Percentiles rank a stretch among this genome's conserved stretches.
phyloP scores from a whole-genome alignment of 1,139 yeast species.

The Candida dubliniensis region DNA sequence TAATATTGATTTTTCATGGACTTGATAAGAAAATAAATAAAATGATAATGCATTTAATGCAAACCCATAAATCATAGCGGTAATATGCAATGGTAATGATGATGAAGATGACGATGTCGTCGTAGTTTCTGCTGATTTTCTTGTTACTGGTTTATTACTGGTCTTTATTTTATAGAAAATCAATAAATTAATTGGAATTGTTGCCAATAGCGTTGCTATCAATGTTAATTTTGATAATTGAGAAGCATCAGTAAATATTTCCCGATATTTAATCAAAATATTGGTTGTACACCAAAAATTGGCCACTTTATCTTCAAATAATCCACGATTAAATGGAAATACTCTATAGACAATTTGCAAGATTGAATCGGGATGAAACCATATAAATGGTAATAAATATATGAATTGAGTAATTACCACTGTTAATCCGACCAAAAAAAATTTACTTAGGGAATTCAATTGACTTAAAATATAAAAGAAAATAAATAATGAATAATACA shows the following conservation, averaged over 20 bases:
- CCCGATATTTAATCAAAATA: conserved; percentile 67
- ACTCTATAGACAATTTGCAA: conserved; percentile 59
- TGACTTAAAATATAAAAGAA: conserved; percentile 64
- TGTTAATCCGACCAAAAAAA: conserved; percentile 60
- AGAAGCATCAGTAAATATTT: conserved; percentile 45
- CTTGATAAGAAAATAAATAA: conserved; percentile 89
- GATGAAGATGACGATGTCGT: too few relatives aligned
- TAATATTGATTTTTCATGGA: conserved; percentile 88
- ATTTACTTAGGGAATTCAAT: conserved; percentile 39
- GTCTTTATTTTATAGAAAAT: conserved; percentile 50
- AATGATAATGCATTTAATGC: conserved; percentile 86
- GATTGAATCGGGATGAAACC: conserved; percentile 16
- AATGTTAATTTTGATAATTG: conserved; percentile 67
- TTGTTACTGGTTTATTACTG: conserved; percentile 11
- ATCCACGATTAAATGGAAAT: conserved; percentile 89
- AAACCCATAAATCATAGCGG: conserved; percentile 60
- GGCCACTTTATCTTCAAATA: conserved; percentile 98
- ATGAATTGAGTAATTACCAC: conserved; percentile 56
- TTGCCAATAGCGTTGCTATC: conserved; percentile 60
- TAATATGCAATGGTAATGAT: not conserved
- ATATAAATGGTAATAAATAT: conserved; percentile 62
- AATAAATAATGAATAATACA: conserved; percentile 87
- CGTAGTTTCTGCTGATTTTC: conserved; percentile 9
- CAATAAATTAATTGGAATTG: conserved; percentile 62
- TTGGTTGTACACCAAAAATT: conserved; percentile 96